A percentile compares a stretch with the other conserved stretches of the same genome.
phyloP scores from a whole-genome alignment of 352 stramenopile genomes.

The Phytophthora nicotianae region DNA sequence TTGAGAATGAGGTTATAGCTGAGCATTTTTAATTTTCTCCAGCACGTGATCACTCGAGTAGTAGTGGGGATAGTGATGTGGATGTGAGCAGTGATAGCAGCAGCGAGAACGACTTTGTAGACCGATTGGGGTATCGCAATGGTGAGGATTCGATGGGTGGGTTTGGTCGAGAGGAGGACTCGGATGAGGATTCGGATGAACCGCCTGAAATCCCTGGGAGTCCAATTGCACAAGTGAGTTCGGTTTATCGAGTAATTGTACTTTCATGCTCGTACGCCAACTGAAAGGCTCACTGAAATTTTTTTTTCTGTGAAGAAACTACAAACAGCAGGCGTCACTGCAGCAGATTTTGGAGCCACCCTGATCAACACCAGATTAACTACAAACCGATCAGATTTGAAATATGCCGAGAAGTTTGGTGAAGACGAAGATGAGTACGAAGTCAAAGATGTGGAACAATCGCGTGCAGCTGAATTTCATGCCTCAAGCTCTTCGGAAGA shows the following conservation, averaged over 20 bases:
- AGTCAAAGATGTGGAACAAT: conserved; percentile 52
- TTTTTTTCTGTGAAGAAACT: conserved; percentile 15
- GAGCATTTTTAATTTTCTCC: background rate
- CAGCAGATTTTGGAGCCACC: conserved; percentile 6
- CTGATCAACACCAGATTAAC: background rate
- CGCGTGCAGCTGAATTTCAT: conserved; percentile 61
- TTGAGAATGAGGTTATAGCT: conserved; percentile 3
- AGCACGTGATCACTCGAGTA: conserved; percentile 16
- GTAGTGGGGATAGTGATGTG: conserved; percentile 9
- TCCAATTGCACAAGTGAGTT: conserved; percentile 44
- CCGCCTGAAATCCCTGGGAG: conserved; percentile 77
- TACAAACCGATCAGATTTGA: conserved; percentile 9
- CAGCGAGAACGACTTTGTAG: conserved; percentile 15
- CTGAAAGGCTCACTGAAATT: background rate
- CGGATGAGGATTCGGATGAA: conserved; percentile 43
- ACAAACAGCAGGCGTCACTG: conserved; percentile 1
- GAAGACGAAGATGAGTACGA: conserved; percentile 62
- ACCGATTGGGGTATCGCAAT: background rate
- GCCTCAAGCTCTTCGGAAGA: conserved; percentile 62
- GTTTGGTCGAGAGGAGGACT: conserved; percentile 19
- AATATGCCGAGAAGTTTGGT: conserved; percentile 9
- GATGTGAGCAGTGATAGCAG: conserved; percentile 23
- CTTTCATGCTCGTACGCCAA: background rate
- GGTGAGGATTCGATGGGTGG: background rate
- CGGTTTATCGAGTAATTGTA: background rate